Evolutionary conservation across 495 filamentous ascomycete species (phyloP).

Genomic region (Aspergillus baeticus): DNA sequence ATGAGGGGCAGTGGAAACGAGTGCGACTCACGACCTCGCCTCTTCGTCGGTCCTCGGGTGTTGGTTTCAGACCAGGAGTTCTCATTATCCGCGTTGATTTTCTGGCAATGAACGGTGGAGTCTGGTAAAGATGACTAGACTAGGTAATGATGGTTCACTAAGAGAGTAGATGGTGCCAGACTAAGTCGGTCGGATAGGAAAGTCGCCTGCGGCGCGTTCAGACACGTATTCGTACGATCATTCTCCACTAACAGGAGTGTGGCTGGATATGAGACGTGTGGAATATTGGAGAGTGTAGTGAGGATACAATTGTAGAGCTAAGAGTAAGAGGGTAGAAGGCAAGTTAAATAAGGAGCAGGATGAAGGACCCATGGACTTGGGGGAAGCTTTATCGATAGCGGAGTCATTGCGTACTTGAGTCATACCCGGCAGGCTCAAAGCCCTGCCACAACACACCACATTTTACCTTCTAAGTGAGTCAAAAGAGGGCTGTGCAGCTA

Average conservation of each 20-base stretch:
- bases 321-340: conserved; percentile 3
- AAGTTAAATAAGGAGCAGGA: conserved; percentile 9
- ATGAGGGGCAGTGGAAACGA: neutral
- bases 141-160: neutral
- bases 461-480: neutral
- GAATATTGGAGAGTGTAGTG: neutral
- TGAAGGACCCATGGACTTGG: conserved; percentile 2
- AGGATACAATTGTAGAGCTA: neutral
- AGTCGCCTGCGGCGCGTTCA: conserved; percentile 35
- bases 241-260: conserved; percentile 23
- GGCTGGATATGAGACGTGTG: neutral
- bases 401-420: conserved; percentile 15
- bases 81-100: conserved; percentile 26
- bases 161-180: neutral
- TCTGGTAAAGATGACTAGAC: neutral
- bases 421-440: conserved; percentile 7
- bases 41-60: conserved; percentile 74
- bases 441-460: no score
- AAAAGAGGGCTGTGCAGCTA: neutral
- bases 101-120: neutral
- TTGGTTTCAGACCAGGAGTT: conserved; percentile 50
- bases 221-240: conserved; percentile 49
- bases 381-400: conserved; percentile 43
- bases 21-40: conserved; percentile 71
- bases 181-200: conserved; percentile 16